phyloP scores from a whole-genome alignment of 192 early-diverging fungal species.

The Umbelopsis isabellina region DNA sequence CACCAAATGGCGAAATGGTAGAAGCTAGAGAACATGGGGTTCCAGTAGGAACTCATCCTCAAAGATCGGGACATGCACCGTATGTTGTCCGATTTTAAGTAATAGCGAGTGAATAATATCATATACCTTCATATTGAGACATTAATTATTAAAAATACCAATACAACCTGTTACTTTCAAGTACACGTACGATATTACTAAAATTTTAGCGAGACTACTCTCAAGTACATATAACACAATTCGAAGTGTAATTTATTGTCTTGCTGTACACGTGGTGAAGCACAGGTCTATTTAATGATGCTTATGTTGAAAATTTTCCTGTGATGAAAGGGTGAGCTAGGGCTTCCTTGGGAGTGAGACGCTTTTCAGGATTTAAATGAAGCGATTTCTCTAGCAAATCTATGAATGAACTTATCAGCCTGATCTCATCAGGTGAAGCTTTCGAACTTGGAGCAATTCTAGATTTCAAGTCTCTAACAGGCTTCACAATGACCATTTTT shows the following conservation, averaged over 20 bases:
- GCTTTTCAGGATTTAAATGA: conserved; percentile 84
- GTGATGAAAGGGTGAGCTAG: conserved; percentile 86
- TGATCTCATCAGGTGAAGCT: conserved; percentile 59
- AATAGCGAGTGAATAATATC: background rate
- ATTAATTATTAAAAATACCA: too few species aligned
- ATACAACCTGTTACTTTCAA: too few species aligned
- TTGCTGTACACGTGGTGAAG: background rate
- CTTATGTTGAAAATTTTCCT: conserved; percentile 32
- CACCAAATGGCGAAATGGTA: conserved; percentile 6
- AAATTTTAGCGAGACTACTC: background rate
- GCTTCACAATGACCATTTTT: conserved; percentile 66
- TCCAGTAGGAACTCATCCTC: conserved; percentile 7
- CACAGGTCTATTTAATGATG: background rate
- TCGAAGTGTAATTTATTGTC: background rate
- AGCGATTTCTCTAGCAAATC: conserved; percentile 88
- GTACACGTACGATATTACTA: too few species aligned
- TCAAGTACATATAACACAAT: too few species aligned
- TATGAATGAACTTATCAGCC: conserved; percentile 70
- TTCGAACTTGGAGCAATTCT: conserved; percentile 60
- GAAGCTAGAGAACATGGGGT: conserved; percentile 23
- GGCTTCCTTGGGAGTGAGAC: conserved; percentile 85
- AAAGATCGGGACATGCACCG: background rate
- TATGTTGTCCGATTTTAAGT: conserved; percentile 9
- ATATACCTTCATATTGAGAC: too few species aligned
- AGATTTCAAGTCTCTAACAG: conserved; percentile 70